Base-by-base conservation (phyloP, 1,139 yeast species). In the Entelexis paramagnoliae region DNA sequence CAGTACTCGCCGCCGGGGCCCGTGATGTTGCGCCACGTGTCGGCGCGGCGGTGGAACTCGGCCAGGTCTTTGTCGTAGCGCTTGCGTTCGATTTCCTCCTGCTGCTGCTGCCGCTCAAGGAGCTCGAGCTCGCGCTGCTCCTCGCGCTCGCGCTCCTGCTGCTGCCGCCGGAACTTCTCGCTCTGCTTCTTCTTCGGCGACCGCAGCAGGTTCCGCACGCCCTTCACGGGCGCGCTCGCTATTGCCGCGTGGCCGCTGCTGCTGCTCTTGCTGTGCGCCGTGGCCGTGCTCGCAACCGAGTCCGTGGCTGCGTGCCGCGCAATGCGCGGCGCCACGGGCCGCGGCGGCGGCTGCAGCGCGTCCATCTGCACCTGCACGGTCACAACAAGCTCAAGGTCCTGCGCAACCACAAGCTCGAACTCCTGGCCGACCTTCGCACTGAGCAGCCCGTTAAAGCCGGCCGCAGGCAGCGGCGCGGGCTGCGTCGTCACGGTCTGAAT, bases 1-100 rank as follows among this genome's bases (percentile, higher is more conserved):
- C 87, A 95, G 72, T 86, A 88, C 46, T 95, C 86, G 1, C 97
- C 97, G 63, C 84, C 89, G 39, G 72, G 73, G 1, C 96, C 96
- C 57, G 83, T 73, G 53, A 76, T 70, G 33, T 62, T 61, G 17
- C 62, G 60, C 71, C 71, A 68, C 2, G 62, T 52, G 41, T 66
- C 67, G 29, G 57, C 44, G 24, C 52, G 51, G 29, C 47, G 50
- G 35, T 49, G 50, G 49, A 50, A 59, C 17, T 50, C 54, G 22
- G 49, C 47, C 49, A 59, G 48, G 8, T 54, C 58, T 17, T 49
- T 48, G 42, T 55, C 55, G 17, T 52, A 49, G 20, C 48, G 42
- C 28, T 22, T 36, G 19, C 40, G 36, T 34, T 48, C 34, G 32
- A 39, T 45, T n/a, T 36, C 34, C 17, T 47, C 36, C 33, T 20